phyloP scores from a whole-genome alignment of 371 early-diverging fungal genomes.

The Dichotomocladium elegans region DNA sequence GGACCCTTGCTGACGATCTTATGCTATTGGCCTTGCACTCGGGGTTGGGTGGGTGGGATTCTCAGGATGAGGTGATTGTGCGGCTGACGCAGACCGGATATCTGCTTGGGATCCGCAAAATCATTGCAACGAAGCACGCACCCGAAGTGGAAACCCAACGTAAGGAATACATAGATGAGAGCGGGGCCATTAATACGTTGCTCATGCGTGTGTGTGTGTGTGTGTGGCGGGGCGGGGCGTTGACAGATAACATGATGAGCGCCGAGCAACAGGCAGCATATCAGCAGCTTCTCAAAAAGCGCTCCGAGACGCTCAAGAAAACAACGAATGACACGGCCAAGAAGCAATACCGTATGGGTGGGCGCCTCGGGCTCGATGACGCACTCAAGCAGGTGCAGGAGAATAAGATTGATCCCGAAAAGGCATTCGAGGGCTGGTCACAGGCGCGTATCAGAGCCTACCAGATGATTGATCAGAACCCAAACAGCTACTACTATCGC shows the following conservation, averaged over 20 bases:
- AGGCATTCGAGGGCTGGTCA: constrained; percentile 93
- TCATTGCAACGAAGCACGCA: constrained; percentile 57
- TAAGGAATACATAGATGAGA: too few relatives aligned
- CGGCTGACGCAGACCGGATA: constrained; percentile 70
- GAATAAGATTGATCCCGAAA: constrained; percentile 65
- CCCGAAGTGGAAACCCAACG: constrained; percentile 28
- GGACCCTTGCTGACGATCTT: not conserved
- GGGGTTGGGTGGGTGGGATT: too few relatives aligned
- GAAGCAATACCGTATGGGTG: constrained; percentile 75
- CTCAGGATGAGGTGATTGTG: constrained; percentile 65
- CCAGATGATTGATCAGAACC: constrained; percentile 82
- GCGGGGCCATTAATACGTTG: too few relatives aligned
- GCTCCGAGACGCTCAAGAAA: constrained; percentile 68
- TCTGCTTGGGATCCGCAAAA: constrained; percentile 61
- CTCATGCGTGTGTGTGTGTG: not conserved
- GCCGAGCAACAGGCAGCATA: constrained; percentile 76
- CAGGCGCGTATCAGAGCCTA: constrained; percentile 90
- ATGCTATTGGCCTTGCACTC: too few relatives aligned
- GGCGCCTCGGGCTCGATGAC: constrained; percentile 82
- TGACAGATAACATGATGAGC: constrained; percentile 48
- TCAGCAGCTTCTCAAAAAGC: constrained; percentile 76
- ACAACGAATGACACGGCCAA: constrained; percentile 71
- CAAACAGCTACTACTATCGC: constrained; percentile 93
- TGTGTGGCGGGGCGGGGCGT: not conserved
- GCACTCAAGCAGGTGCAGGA: constrained; percentile 84